Evolutionary conservation across 768 basidiomycete species (phyloP).

Genomic region (Phlegmacium glaucopus): DNA sequence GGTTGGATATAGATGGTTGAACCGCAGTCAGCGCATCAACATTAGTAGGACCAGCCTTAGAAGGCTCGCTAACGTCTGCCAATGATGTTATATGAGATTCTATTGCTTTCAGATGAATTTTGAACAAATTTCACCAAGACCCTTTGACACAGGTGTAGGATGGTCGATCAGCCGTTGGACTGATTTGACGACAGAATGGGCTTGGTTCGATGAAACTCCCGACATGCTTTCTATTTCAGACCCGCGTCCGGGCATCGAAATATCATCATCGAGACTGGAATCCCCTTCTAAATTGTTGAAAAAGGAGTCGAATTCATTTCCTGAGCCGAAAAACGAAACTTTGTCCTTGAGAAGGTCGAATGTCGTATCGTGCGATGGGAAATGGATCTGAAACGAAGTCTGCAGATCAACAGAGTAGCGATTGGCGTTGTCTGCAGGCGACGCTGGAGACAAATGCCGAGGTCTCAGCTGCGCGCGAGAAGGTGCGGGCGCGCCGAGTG

Average conservation of each 20-base stretch:
- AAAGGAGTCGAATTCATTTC: slow-evolving; percentile 30
- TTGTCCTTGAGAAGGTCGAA: slow-evolving; percentile 54
- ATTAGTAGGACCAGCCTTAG: too few species aligned
- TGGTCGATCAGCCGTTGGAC: too few species aligned
- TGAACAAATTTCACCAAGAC: too few species aligned
- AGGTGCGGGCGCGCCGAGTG: slow-evolving; percentile 10
- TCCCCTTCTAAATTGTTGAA: slow-evolving; percentile 35
- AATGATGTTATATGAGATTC: too few species aligned
- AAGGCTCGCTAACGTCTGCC: too few species aligned
- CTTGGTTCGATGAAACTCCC: too few species aligned
- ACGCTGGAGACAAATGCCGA: slow-evolving; percentile 15
- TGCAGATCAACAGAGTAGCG: slow-evolving; percentile 44
- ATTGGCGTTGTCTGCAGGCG: slow-evolving; percentile 19
- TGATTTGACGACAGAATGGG: too few species aligned
- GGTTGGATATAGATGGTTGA: too few species aligned
- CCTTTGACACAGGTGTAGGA: too few species aligned
- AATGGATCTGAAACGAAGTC: slow-evolving; percentile 44
- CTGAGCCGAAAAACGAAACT: slow-evolving; percentile 41
- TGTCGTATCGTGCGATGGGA: slow-evolving; percentile 40
- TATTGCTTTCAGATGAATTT: too few species aligned
- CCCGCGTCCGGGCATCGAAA: slow-evolving; percentile 4
- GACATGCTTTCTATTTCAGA: too few species aligned
- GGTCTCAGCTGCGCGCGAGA: slow-evolving; percentile 20
- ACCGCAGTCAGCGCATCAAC: too few species aligned
- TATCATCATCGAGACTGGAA: slow-evolving; percentile 35